Evolutionary conservation across 306 rosid species (phyloP).

Genomic region (Citrullus mucosospermus): DNA sequence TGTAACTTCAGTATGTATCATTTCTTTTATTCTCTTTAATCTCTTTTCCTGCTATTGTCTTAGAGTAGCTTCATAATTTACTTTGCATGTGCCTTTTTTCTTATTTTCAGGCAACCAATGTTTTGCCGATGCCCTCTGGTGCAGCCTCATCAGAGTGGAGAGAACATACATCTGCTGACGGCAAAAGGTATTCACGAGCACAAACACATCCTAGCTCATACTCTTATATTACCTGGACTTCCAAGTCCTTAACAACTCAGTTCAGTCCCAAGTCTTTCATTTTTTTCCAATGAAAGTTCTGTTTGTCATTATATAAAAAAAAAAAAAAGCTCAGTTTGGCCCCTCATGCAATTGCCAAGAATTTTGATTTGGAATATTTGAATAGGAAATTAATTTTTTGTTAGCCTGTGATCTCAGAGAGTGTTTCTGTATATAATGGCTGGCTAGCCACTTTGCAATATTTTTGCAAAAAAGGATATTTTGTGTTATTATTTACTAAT

Average conservation of each 20-base stretch:
- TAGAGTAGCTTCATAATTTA: not conserved
- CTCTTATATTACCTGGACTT: not conserved
- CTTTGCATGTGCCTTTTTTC: not conserved
- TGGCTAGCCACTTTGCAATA: not conserved
- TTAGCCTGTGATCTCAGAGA: not conserved
- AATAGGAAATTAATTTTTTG: not conserved
- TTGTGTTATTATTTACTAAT: conserved; percentile 1
- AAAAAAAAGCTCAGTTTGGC: not conserved
- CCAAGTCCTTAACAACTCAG: no score
- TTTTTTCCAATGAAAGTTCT: not conserved
- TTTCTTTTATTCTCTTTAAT: conserved; percentile 1
- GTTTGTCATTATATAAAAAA: no score
- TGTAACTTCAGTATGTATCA: conserved; percentile 38
- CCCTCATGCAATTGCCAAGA: not conserved
- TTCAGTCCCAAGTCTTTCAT: not conserved
- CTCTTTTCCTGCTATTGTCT: not conserved
- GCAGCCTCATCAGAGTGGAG: conserved; percentile 63
- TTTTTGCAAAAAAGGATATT: not conserved
- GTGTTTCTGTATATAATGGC: not conserved
- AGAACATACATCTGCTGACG: conserved; percentile 76
- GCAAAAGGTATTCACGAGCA: conserved; percentile 44
- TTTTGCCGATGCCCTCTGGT: conserved; percentile 21
- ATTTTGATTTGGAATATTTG: not conserved
- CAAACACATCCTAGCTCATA: not conserved
- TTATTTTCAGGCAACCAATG: conserved; percentile 34